These are phyloP conservation scores for Hygrophila difformis DNA, from an alignment of 257 asterid genomes.

Conservation along the genomic window DNA sequence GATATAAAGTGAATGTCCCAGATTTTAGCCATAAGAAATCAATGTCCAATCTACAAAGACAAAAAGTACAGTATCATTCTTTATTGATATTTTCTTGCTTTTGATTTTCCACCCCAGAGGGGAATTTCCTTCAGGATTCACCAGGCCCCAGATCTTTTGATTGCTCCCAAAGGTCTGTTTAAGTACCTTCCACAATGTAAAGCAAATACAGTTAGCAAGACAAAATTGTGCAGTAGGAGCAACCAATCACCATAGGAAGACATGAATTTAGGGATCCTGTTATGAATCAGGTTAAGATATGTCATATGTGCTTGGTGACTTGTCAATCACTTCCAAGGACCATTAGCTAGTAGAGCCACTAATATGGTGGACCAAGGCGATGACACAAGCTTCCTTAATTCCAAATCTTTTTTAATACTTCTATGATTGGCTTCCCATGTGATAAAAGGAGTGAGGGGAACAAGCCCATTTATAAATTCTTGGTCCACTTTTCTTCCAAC, in stretches of 20 bases:
- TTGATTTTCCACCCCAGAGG: slow-evolving; percentile 18
- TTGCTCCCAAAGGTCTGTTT: slow-evolving; percentile 28
- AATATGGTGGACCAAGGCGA: slow-evolving; percentile 16
- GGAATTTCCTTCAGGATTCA: slow-evolving; percentile 23
- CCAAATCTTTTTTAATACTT: too few species aligned
- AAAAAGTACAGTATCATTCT: slow-evolving; percentile 11
- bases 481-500: too few species aligned
- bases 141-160: slow-evolving; percentile 26
- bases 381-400: neutral
- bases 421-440: too few species aligned
- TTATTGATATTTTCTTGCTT: slow-evolving; percentile 14
- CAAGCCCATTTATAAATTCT: too few species aligned
- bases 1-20: too few species aligned
- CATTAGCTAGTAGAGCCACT: slow-evolving; percentile 17
- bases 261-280: too few species aligned
- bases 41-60: slow-evolving; percentile 17
- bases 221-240: slow-evolving; percentile 7
- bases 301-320: slow-evolving; percentile 5
- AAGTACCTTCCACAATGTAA: slow-evolving; percentile 56
- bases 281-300: too few species aligned
- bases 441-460: too few species aligned
- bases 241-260: too few species aligned
- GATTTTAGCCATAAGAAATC: too few species aligned
- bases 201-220: slow-evolving; percentile 7
- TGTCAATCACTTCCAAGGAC: slow-evolving; percentile 21